Conservation (phyloP, 148 eudicot genomes). For the Fagopyrum homotropicum region DNA sequence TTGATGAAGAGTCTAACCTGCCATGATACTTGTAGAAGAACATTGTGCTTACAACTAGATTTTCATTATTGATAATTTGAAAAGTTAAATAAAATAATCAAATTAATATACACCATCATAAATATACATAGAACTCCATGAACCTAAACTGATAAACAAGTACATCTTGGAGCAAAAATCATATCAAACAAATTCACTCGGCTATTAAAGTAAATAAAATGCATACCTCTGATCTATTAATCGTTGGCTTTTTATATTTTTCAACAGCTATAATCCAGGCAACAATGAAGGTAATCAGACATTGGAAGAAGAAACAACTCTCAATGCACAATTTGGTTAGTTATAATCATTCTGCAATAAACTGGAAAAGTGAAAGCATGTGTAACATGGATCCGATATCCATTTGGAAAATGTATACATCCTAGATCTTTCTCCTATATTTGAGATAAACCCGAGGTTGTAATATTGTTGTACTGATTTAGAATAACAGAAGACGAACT, state of each 20-base stretch:
- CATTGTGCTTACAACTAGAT: conserved; percentile 59
- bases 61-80: conserved; percentile 28
- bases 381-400: not conserved
- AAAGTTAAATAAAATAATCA: not conserved
- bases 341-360: not conserved
- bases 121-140: not conserved
- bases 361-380: not conserved
- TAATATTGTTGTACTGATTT: not conserved
- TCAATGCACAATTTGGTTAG: not conserved
- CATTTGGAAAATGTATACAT: not conserved
- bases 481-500: not conserved
- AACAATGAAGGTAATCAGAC: conserved; percentile 7
- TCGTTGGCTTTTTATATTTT: conserved; percentile 4
- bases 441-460: not conserved
- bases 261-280: conserved; percentile 18
- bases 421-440: not conserved
- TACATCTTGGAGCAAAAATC: not conserved
- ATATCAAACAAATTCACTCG: conserved; percentile 1
- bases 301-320: not conserved
- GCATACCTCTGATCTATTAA: conserved; percentile 20
- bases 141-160: not conserved
- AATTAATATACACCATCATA: not conserved
- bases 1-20: conserved; percentile 37
- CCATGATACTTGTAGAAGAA: conserved; percentile 69
- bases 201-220: not conserved